Base-by-base conservation (phyloP, 192 early-diverging fungal species). In the Coemansia sp. region DNA sequence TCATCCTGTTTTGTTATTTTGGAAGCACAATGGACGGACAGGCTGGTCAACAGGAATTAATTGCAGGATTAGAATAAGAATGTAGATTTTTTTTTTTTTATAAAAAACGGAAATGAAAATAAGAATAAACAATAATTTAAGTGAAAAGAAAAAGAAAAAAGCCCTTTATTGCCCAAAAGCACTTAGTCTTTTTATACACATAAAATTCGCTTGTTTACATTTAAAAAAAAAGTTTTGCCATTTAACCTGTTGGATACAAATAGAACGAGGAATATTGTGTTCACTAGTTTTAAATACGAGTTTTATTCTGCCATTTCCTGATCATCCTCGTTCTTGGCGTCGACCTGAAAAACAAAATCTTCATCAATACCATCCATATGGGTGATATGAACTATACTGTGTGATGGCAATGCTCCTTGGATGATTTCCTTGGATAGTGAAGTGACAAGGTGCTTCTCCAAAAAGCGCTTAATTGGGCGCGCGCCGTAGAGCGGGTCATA, bases 401-500 rank as follows among this genome's bases (percentile, higher is more conserved):
- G 79, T 31, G 91, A 88, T 4, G 68, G 60, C 45, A 95, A 71
- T 39, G 84, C 79, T 25, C 89, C 89, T 8, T 77, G 73, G 39
- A 95, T 70, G 46, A 95, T 73, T 76, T 91, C 71, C 49, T 85
- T 85, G 7, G 89, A 88, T 16, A 96, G 79, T 57, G 88, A 82
- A n/a, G 94, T 96, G 55, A 92, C 92, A 16, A 96, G 74, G 56
- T 88, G 82, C 70, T 89, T 85, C 72, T 99, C 93, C 53, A 99
- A 82, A 69, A 91, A 92, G 58, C 97, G 88, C 58, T 90, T 86
- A 25, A 99, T 75, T 5, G 97, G 97, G 16, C 97, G 85, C 6
- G 96, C 97, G 67, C 97, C 97, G 77, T 94, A 99, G 9, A 89
- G 78, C 28, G 95, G 95, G 78, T 97, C 93, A 69, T 97, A 99